phyloP scores from a whole-genome alignment of 441 rosid species.

The Omphalea diandra region DNA sequence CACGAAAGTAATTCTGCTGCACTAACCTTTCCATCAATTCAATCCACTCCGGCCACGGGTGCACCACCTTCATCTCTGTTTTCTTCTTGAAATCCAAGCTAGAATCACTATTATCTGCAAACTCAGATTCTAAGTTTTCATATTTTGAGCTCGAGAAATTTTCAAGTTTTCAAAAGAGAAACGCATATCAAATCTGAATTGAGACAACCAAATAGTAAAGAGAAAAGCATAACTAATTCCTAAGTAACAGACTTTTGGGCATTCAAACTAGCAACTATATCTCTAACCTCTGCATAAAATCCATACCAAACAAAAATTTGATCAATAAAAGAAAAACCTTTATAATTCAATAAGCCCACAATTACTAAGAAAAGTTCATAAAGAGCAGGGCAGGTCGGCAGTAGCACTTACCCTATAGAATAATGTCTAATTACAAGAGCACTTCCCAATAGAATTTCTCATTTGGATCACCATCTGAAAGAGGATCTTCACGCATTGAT shows the following conservation, averaged over 20 bases:
- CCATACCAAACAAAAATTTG: too few species aligned
- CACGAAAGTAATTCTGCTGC: conserved; percentile 83
- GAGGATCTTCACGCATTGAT: conserved; percentile 69
- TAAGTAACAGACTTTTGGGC: conserved; percentile 56
- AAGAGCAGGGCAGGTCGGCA: too few species aligned
- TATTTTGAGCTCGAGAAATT: conserved; percentile 13
- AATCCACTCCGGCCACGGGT: conserved; percentile 98
- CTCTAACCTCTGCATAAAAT: conserved; percentile 66
- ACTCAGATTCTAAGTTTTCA: conserved; percentile 17
- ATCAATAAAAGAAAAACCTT: too few species aligned
- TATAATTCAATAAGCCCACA: too few species aligned
- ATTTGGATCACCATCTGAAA: conserved; percentile 67
- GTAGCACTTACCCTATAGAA: too few species aligned
- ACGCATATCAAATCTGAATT: not conserved
- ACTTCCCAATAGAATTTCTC: conserved; percentile 54
- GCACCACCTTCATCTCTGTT: conserved; percentile 62
- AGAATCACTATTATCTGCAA: not conserved
- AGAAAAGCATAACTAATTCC: not conserved
- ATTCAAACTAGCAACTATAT: conserved; percentile 52
- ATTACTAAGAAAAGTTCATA: too few species aligned
- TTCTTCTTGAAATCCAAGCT: conserved; percentile 22
- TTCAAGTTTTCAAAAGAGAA: too few species aligned
- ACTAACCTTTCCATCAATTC: conserved; percentile 85
- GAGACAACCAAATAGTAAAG: too few species aligned
- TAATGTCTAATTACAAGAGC: not conserved